Conservation (phyloP, 495 filamentous ascomycete genomes). For the Penicillium salamii region DNA sequence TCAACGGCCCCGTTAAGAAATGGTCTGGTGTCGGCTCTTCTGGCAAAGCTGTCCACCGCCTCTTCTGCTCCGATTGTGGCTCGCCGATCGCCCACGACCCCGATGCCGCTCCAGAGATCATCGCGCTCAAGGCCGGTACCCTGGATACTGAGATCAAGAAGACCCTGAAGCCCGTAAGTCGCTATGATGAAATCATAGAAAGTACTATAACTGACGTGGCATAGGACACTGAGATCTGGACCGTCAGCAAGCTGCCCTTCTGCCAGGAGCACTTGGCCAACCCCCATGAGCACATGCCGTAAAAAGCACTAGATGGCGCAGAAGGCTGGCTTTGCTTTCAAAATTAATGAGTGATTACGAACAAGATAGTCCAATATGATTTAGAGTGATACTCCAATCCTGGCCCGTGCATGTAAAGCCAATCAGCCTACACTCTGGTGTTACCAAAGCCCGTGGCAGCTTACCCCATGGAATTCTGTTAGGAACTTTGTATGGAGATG, state of each 20-base stretch:
- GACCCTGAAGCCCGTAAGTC: constrained; percentile 58
- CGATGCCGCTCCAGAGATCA: constrained; percentile 63
- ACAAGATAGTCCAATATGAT: constrained; percentile 6
- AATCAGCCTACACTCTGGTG: background rate
- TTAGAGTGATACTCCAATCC: background rate
- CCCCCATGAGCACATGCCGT: constrained; percentile 60
- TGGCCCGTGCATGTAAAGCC: background rate
- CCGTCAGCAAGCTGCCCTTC: constrained; percentile 64
- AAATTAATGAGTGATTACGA: constrained; percentile 11
- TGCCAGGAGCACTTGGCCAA: constrained; percentile 61
- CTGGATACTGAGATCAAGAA: constrained; percentile 63
- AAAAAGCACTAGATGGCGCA: constrained; percentile 29
- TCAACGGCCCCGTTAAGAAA: constrained; percentile 63
- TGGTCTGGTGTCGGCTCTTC: constrained; percentile 53
- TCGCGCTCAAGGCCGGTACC: constrained; percentile 65
- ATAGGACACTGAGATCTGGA: constrained; percentile 69
- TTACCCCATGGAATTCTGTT: no score
- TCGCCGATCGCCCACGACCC: constrained; percentile 69
- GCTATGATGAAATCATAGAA: background rate
- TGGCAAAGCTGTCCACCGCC: constrained; percentile 58
- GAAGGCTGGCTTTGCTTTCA: background rate
- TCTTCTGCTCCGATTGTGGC: constrained; percentile 69
- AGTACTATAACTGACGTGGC: background rate
- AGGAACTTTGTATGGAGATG: no score
- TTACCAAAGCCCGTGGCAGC: no score